Percentiles rank a stretch among this genome's conserved stretches.
phyloP scores from a whole-genome alignment of 2,329 filamentous ascomycete species.

The Ophiostoma piceae region DNA sequence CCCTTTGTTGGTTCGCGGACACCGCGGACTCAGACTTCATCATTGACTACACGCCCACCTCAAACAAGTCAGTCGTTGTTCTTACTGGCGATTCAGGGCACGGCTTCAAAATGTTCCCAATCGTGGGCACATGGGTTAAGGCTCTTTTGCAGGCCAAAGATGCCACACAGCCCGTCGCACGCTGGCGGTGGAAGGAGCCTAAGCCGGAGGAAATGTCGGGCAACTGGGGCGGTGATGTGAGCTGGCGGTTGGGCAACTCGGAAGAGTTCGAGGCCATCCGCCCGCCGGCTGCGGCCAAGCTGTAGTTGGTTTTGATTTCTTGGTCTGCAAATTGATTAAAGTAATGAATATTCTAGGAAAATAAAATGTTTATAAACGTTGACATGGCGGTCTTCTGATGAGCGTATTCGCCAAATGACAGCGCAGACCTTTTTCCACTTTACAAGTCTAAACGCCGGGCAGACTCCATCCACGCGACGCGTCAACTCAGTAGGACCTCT shows the following conservation, averaged over 20 bases:
- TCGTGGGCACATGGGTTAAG: conserved; percentile 7
- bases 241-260: conserved; percentile 11
- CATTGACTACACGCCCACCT: conserved; percentile 28
- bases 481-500: too few species aligned
- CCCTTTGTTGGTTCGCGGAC: background rate
- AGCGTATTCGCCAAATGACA: too few species aligned
- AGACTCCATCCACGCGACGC: too few species aligned
- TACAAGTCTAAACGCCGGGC: too few species aligned
- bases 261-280: background rate
- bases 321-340: background rate
- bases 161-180: background rate
- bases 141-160: background rate
- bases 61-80: conserved; percentile 28
- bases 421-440: too few species aligned
- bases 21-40: background rate
- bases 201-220: conserved; percentile 31
- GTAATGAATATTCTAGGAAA: background rate
- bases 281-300: background rate
- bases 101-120: conserved; percentile 19
- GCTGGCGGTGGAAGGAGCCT: background rate
- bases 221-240: conserved; percentile 25
- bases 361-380: background rate
- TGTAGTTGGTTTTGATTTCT: background rate
- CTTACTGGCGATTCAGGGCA: conserved; percentile 16
- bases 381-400: too few species aligned